Evolutionary conservation across 208 protist species (phyloP), one percentile per base, ranked within the genome.

Genomic region (Crithidia expoeki): DNA sequence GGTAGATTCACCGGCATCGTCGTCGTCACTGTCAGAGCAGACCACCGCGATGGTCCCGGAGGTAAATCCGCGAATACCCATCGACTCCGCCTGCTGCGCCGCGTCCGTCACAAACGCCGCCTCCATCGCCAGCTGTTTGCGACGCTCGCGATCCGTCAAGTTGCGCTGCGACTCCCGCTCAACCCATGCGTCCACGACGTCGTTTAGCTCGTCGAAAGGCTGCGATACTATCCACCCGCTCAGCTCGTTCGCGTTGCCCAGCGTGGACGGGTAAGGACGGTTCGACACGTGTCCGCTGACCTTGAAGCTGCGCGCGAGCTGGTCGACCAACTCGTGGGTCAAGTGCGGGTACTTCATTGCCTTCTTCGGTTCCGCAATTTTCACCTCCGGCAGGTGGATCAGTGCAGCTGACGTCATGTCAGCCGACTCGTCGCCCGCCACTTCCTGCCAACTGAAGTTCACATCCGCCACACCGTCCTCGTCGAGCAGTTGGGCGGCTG

Each of bases 11-110:
- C 59, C 71, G 9, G 21, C 64, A 38, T 73, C 68, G 40, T 85
- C 81, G 46, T 83, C 80, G 47, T 91, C 85, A 38, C 74, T 76
- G 38, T 93, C 89, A 21, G 85, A 90, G 68, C 74, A 74, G 12
- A 90, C 90, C 2, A 88, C 71, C 19, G 80, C 80, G 16, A 93
- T 67, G 36, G 76, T 78, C 14, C 88, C 81, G 32, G 68, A 63
- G n/a, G 84, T 85, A 79, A 95, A 95, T 49, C 83, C 80, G 47
- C 81, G 73, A 38, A 95, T 87, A 63, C 88, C 90, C 90, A 95
- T 95, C 34, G 90, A 93, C 80, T 93, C 78, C n/a, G 90, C 90
- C 70, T 93, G 90, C 66, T 87, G 76, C 68, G 79, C 79, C 14
- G 88, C 87, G 36, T 95, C 88, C 23, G 72, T 80, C 27, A 92